Conservation (phyloP, 495 filamentous ascomycete species). For the Penicillium manginii region DNA sequence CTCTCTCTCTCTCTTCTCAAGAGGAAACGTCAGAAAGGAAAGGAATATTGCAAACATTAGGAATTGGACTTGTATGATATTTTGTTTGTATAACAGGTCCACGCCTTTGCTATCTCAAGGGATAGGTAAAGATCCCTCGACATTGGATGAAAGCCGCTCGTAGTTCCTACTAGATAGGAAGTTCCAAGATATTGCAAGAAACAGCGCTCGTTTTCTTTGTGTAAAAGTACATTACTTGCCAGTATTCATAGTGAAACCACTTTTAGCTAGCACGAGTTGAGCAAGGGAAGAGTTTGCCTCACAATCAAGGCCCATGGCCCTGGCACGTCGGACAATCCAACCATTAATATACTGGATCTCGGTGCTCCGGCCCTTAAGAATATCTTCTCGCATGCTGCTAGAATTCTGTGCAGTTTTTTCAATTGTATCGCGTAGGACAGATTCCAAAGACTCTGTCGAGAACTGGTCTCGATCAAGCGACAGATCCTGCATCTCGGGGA, state of each 20-base stretch:
- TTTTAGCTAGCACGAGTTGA: conserved; percentile 57
- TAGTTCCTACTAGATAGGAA: too few species aligned
- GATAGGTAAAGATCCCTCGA: too few species aligned
- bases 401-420: conserved; percentile 64
- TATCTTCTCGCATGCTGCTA: conserved; percentile 78
- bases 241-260: not conserved
- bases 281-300: conserved; percentile 60
- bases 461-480: conserved; percentile 53
- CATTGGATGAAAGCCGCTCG: too few species aligned
- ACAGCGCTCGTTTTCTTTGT: too few species aligned
- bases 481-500: conserved; percentile 60
- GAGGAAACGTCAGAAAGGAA: too few species aligned
- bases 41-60: too few species aligned
- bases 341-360: conserved; percentile 82
- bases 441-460: conserved; percentile 49
- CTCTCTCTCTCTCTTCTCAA: too few species aligned
- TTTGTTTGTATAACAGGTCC: too few species aligned
- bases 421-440: conserved; percentile 54
- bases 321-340: conserved; percentile 64
- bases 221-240: not conserved
- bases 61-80: too few species aligned
- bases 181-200: too few species aligned
- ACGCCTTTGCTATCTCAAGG: too few species aligned
- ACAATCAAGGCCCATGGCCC: conserved; percentile 60
- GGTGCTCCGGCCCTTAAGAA: conserved; percentile 59